Conservation (phyloP, 2,329 filamentous ascomycete genomes). For the Beauveria sp. region DNA sequence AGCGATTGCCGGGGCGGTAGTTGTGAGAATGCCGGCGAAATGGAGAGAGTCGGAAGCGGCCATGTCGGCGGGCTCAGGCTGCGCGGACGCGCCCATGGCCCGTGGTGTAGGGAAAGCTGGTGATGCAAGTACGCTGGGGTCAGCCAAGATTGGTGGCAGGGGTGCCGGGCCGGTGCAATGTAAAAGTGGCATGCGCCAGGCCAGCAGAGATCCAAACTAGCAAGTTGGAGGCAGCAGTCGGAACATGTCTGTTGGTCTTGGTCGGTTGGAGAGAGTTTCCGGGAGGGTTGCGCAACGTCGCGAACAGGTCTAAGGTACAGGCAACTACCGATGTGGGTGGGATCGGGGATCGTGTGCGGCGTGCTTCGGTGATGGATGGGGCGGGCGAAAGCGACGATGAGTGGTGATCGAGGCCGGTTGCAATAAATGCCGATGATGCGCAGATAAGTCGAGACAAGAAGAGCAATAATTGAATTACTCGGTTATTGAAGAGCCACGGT, state of each 20-base stretch:
- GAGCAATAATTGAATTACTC: neutral
- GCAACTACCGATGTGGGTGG: neutral
- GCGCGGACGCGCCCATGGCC: neutral
- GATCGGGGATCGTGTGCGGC: conserved; percentile 3
- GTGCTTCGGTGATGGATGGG: neutral
- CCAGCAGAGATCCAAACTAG: neutral
- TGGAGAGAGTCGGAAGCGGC: neutral
- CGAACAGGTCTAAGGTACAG: neutral
- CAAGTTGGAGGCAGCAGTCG: conserved; percentile 1
- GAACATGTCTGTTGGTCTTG: conserved; percentile 6
- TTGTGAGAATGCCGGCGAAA: neutral
- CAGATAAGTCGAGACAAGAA: neutral
- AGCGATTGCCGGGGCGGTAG: neutral
- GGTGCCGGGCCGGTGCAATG: neutral
- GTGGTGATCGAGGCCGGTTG: neutral
- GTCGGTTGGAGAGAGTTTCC: neutral
- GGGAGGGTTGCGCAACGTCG: neutral
- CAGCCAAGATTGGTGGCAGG: neutral
- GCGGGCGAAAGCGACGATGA: neutral
- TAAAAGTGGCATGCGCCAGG: neutral
- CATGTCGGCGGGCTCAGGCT: conserved; percentile 7
- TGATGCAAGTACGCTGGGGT: neutral
- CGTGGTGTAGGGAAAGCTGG: neutral
- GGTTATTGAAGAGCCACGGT: neutral
- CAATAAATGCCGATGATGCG: neutral